Base-by-base conservation (phyloP, 306 rosid genomes). In the Ormosia emarginata region DNA sequence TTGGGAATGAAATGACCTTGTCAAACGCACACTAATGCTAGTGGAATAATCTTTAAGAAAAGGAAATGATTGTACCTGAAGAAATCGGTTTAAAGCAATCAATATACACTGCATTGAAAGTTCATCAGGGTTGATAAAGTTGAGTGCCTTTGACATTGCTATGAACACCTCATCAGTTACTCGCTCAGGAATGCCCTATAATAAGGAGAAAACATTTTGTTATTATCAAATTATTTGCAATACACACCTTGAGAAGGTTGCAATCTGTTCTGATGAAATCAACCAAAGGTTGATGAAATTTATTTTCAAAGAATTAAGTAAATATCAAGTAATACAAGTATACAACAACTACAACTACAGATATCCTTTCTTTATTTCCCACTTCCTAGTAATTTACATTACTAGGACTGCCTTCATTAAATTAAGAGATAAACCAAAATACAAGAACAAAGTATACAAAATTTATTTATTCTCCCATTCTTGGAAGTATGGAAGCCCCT, bases 121-220 rank as follows among this genome's bases (percentile, higher is more conserved):
- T 90, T 95, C 99, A 83, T 95, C 97, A 18, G 99, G 99, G 75
- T 95, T 95, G 83, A 95, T 95, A 85, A 95, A 93, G 89, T 95
- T 95, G 79, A 95, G 92, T 8, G 99, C 99, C 90, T 95, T 95
- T 71, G 99, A 93, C 99, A 95, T 95, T 68, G 99, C 99, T 90
- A 95, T 90, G 80, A 95, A 95, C 79, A 95, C 99, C 90, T 95
- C 99, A n/a, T 93, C 89, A 57, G 97, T 91, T 74, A 95, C 99
- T 24, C 98, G 92, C 37, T 93, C 97, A 50, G 99, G 99, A 77
- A 95, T 40, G 66, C 98, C 99, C 99, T 95, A 85, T 6, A 80
- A 77, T 57, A 49, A 53, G 80, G 8, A 67, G 73, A 82, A 80
- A 67, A 58, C 14, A 81, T 15, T 52, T 50, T 76, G 72, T 82